phyloP scores from a whole-genome alignment of 345 rosid genomes.

The Viola odorata region DNA sequence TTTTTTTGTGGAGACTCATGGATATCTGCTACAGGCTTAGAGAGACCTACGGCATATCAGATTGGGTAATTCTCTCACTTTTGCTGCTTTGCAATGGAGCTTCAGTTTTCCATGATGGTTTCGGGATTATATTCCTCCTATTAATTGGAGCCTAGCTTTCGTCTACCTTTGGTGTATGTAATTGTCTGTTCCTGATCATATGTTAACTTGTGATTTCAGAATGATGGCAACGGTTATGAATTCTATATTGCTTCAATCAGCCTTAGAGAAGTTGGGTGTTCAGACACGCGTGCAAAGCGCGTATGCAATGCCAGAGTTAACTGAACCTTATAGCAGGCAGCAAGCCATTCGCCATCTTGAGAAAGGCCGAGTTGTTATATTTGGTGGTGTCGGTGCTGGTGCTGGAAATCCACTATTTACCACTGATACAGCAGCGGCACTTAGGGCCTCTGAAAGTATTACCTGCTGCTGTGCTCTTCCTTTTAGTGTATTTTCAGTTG shows the following conservation, averaged over 20 bases:
- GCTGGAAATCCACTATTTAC: conserved; percentile 85
- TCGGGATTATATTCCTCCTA: too few species aligned
- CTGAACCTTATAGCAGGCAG: conserved; percentile 76
- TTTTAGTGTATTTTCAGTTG: background rate
- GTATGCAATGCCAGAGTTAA: conserved; percentile 62
- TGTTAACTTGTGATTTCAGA: conserved; percentile 32
- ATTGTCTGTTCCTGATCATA: conserved; percentile 7
- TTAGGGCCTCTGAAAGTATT: conserved; percentile 84
- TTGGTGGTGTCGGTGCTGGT: conserved; percentile 87
- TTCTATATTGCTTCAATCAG: conserved; percentile 73
- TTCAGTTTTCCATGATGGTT: background rate
- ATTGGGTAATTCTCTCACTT: conserved; percentile 46
- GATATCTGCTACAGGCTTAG: conserved; percentile 75
- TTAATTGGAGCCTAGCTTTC: background rate
- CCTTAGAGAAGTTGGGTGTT: conserved; percentile 71
- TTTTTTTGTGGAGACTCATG: conserved; percentile 75
- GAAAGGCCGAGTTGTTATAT: conserved; percentile 90
- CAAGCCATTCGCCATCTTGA: conserved; percentile 79
- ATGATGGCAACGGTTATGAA: conserved; percentile 97
- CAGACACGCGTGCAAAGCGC: conserved; percentile 76
- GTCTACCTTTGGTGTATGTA: background rate
- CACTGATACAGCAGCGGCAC: conserved; percentile 85
- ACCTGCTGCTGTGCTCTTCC: conserved; percentile 3
- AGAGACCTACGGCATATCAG: conserved; percentile 75
- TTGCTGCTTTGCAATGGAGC: background rate